These are phyloP conservation scores for Hebeloma cylindrosporum DNA, from an alignment of 768 basidiomycete genomes.

Conservation along the genomic window DNA sequence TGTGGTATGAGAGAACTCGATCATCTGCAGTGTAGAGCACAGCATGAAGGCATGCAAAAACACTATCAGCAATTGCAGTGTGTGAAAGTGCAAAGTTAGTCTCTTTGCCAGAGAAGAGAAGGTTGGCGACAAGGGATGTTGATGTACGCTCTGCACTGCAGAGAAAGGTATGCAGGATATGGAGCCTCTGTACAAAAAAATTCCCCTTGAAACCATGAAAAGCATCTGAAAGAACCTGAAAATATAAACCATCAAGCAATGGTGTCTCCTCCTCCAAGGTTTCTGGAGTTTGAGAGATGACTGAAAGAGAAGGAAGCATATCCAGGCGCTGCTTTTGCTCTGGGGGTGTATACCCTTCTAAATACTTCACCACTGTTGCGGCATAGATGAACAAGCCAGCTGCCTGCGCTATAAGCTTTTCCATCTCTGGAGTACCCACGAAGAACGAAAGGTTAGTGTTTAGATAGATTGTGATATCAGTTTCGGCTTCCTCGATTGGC, in stretches of 20 bases:
- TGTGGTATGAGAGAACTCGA: slow-evolving; percentile 12
- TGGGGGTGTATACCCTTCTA: neutral
- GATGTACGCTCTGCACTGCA: slow-evolving; percentile 10
- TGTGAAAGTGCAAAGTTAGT: neutral
- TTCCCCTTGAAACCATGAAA: neutral
- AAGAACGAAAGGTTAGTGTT: slow-evolving; percentile 2
- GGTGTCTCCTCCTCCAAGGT: neutral
- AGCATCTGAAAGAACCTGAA: slow-evolving; percentile 10
- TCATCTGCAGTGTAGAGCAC: slow-evolving; percentile 10
- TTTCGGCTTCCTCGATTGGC: slow-evolving; percentile 1
- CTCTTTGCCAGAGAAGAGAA: neutral
- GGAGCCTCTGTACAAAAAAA: too few relatives aligned
- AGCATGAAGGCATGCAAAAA: slow-evolving; percentile 10
- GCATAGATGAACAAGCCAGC: slow-evolving; percentile 17
- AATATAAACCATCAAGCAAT: slow-evolving; percentile 8
- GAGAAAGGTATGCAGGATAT: slow-evolving; percentile 13
- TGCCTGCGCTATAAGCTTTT: neutral
- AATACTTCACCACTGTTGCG: slow-evolving; percentile 13
- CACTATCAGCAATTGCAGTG: neutral
- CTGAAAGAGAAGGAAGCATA: neutral
- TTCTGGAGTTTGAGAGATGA: neutral
- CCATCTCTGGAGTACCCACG: neutral
- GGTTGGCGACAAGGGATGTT: slow-evolving; percentile 5
- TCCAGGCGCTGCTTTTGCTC: slow-evolving; percentile 8
- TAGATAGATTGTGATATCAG: slow-evolving; percentile 9